Percentiles rank a stretch among this genome's conserved stretches.
phyloP scores from a whole-genome alignment of 2,329 filamentous ascomycete species.

The Aspergillus sp. region DNA sequence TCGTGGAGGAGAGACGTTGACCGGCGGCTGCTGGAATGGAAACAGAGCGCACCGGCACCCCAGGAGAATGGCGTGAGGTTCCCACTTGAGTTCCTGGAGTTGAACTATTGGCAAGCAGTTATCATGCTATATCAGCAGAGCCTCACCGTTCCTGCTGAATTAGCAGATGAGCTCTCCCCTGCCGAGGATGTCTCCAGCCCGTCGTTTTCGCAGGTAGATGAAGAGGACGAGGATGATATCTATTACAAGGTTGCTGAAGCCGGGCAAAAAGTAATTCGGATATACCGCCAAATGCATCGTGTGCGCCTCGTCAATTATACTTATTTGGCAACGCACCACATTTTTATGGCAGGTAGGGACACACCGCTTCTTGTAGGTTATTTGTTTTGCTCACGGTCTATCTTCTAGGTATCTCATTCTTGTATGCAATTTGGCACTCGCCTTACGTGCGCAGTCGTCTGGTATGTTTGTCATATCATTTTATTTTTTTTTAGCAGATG shows the following conservation, averaged over 20 bases:
- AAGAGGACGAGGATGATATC: constrained; percentile 79
- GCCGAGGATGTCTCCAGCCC: constrained; percentile 61
- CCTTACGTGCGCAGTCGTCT: constrained; percentile 80
- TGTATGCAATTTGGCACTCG: constrained; percentile 98
- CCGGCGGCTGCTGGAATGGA: constrained; percentile 80
- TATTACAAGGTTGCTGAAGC: constrained; percentile 95
- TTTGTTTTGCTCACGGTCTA: constrained; percentile 11
- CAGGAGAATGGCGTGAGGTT: constrained; percentile 84
- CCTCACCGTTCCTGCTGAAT: constrained; percentile 77
- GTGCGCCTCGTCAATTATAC: constrained; percentile 93
- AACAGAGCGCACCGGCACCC: constrained; percentile 73
- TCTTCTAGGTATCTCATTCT: constrained; percentile 71
- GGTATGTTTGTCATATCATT: constrained; percentile 53
- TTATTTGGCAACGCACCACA: constrained; percentile 89
- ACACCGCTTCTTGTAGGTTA: neutral
- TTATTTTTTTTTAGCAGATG: neutral
- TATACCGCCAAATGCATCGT: constrained; percentile 86
- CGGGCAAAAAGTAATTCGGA: constrained; percentile 84
- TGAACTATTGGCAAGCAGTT: constrained; percentile 97
- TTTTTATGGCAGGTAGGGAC: constrained; percentile 85
- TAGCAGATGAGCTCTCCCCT: constrained; percentile 72
- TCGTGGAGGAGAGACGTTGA: constrained; percentile 90
- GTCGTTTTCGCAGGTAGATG: constrained; percentile 44
- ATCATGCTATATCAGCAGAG: constrained; percentile 95
- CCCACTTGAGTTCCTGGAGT: constrained; percentile 82